These are phyloP conservation scores for Penicillium antarcticum DNA, from an alignment of 495 filamentous ascomycete species.

Conservation along the genomic window DNA sequence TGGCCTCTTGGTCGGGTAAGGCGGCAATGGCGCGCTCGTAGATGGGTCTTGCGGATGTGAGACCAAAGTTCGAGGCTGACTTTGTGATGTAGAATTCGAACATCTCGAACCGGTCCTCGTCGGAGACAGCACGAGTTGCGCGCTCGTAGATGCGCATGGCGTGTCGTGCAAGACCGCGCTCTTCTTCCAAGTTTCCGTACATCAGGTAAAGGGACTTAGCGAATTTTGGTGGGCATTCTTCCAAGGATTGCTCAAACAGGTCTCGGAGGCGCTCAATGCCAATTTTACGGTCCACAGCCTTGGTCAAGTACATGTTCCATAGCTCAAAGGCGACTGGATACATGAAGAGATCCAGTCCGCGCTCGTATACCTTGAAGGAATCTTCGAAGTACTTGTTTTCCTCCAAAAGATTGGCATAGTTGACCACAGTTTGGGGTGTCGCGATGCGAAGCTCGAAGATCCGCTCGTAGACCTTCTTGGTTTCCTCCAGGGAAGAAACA, in stretches of 20 bases:
- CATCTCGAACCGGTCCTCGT: slow-evolving; percentile 95
- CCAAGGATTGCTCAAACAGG: slow-evolving; percentile 95
- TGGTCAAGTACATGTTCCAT: slow-evolving; percentile 98
- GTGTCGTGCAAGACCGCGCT: slow-evolving; percentile 90
- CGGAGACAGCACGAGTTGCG: slow-evolving; percentile 90
- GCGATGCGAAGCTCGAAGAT: slow-evolving; percentile 99
- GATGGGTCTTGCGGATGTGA: slow-evolving; percentile 92
- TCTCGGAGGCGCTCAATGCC: slow-evolving; percentile 92
- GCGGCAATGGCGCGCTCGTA: slow-evolving; percentile 94
- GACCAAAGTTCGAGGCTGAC: slow-evolving; percentile 94
- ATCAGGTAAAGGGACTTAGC: slow-evolving; percentile 95
- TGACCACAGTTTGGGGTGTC: slow-evolving; percentile 96
- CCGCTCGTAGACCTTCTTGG: slow-evolving; percentile 88
- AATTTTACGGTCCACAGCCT: slow-evolving; percentile 93
- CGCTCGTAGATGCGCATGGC: slow-evolving; percentile 99
- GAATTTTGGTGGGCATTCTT: slow-evolving; percentile 92
- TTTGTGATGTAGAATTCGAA: slow-evolving; percentile 99
- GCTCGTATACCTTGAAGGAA: slow-evolving; percentile 95
- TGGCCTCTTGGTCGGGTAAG: slow-evolving; percentile 88
- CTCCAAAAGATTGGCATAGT: slow-evolving; percentile 94
- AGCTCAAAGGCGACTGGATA: slow-evolving; percentile 98
- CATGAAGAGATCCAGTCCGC: slow-evolving; percentile 92
- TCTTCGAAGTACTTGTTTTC: slow-evolving; percentile 97
- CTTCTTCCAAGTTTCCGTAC: slow-evolving; percentile 97
- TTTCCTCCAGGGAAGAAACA: slow-evolving; percentile 87